A percentile compares a stretch with the other conserved stretches of the same genome.
These are phyloP conservation scores for Rugonectria rugulosa DNA, from an alignment of 2,329 filamentous ascomycete genomes.

Conservation along the genomic window DNA sequence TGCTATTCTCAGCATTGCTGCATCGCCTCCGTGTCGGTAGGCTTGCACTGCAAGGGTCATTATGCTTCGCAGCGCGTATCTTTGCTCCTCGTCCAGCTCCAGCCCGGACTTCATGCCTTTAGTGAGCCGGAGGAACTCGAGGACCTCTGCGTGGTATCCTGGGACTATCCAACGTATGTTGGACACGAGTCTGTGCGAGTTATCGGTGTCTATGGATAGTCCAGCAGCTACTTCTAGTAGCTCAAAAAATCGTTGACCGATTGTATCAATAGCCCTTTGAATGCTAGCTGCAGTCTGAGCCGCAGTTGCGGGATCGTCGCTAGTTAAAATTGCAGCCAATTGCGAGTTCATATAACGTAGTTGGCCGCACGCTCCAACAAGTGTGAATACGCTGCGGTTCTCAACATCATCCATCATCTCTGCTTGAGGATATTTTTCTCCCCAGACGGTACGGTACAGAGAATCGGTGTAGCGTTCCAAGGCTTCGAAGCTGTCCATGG, in stretches of 20 bases:
- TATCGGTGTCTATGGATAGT: conserved; percentile 36
- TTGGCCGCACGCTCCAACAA: conserved; percentile 42
- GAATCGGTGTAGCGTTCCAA: conserved; percentile 45
- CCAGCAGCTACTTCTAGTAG: conserved; percentile 37
- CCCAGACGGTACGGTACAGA: conserved; percentile 45
- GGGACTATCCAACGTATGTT: conserved; percentile 47
- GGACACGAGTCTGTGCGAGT: conserved; percentile 40
- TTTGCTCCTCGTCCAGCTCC: conserved; percentile 3
- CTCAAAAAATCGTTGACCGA: conserved; percentile 28
- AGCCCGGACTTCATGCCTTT: neutral
- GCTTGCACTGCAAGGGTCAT: conserved; percentile 45
- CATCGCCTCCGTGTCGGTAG: conserved; percentile 42
- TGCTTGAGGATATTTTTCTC: conserved; percentile 42
- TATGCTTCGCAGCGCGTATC: conserved; percentile 12
- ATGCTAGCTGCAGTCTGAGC: conserved; percentile 26
- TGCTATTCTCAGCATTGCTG: conserved; percentile 42
- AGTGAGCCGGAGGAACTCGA: conserved; percentile 35
- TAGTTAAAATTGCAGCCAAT: conserved; percentile 31
- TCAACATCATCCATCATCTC: conserved; percentile 47
- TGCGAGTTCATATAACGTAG: conserved; percentile 44
- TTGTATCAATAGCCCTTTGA: conserved; percentile 27
- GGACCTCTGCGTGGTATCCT: conserved; percentile 44
- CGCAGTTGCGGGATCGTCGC: conserved; percentile 21
- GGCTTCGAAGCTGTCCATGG: conserved; percentile 34
- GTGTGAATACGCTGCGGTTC: conserved; percentile 43